Base-by-base conservation (phyloP, 2,329 filamentous ascomycete species). In the Fusarium brevicatenulatum region DNA sequence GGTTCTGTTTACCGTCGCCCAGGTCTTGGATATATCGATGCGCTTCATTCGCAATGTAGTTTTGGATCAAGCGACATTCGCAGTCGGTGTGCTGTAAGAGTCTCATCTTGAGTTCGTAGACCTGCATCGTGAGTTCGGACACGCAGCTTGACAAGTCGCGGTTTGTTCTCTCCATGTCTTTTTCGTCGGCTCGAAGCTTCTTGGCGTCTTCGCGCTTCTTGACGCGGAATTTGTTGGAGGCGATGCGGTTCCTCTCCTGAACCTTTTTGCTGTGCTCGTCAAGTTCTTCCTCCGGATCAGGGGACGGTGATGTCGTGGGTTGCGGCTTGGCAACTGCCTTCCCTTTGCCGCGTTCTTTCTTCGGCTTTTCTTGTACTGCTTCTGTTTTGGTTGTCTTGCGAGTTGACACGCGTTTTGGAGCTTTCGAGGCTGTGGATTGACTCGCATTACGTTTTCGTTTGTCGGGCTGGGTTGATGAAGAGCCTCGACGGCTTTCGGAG, bases 221-320 rank as follows among this genome's bases (percentile, higher is more conserved):
- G 32, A 67, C 19, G 3, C 77, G 74, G 36, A 77, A 77, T 34
- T 71, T 78, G 58, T 74, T 78, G 53, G 78, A 76, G 7, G 77
- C 76, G 13, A 76, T 25, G 15, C 77, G 75, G 23, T 75, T 78
- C n/a, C 75, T 63, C 34, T 70, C 68, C 5, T 75, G 74, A 0
- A 71, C 7, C 1, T 23, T 44, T 25, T 25, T 65, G 11, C 8
- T 61, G 13, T 37, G 13, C 13, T 28, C 7, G 5, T 30, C 19
- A 1, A n/a, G 4, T n/a, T 54, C 50, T 16, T 21, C 52, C 5
- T 21, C 52, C 2, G 52, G 13, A 5, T 54, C 52, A 4, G 34
- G 39, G 1, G 43, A 28, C 1, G 39, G 25, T 4, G 36, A 7
- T 23, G 9, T 10, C 10, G 7, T 16, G 0, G 43, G 12, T 28